These are phyloP conservation scores for Cladophialophora immunda DNA, from an alignment of 2,329 filamentous ascomycete genomes.

Conservation along the genomic window DNA sequence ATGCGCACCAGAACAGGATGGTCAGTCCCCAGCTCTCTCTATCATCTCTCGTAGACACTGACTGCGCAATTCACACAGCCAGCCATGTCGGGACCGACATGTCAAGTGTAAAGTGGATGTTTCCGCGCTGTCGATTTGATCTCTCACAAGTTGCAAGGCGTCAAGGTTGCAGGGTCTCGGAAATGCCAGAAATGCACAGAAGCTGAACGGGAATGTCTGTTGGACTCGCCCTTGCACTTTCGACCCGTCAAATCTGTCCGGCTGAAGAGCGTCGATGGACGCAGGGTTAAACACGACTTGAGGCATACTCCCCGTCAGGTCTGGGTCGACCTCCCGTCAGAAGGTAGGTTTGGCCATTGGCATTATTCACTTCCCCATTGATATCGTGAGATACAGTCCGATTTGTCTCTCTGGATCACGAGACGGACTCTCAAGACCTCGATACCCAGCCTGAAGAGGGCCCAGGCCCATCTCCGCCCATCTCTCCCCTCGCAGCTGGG, in stretches of 20 bases:
- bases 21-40: constrained; percentile 13
- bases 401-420: constrained; percentile 16
- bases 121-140: neutral
- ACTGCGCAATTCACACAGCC: constrained; percentile 5
- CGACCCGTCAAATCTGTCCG: constrained; percentile 25
- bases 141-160: constrained; percentile 11
- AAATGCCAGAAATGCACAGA: constrained; percentile 24
- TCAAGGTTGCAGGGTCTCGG: constrained; percentile 17
- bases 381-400: constrained; percentile 7
- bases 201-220: constrained; percentile 16
- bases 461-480: neutral
- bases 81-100: constrained; percentile 28
- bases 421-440: neutral
- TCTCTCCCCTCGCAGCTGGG: neutral
- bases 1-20: constrained; percentile 27
- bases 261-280: constrained; percentile 20
- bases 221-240: constrained; percentile 14
- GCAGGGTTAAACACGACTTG: constrained; percentile 31
- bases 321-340: constrained; percentile 32
- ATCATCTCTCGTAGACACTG: neutral
- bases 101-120: constrained; percentile 22
- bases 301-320: constrained; percentile 25
- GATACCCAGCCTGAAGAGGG: neutral
- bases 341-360: constrained; percentile 20
- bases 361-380: neutral